Percentiles rank a stretch among this genome's conserved stretches.
phyloP scores from a whole-genome alignment of 345 rosid genomes.

The Ricinus communis region DNA sequence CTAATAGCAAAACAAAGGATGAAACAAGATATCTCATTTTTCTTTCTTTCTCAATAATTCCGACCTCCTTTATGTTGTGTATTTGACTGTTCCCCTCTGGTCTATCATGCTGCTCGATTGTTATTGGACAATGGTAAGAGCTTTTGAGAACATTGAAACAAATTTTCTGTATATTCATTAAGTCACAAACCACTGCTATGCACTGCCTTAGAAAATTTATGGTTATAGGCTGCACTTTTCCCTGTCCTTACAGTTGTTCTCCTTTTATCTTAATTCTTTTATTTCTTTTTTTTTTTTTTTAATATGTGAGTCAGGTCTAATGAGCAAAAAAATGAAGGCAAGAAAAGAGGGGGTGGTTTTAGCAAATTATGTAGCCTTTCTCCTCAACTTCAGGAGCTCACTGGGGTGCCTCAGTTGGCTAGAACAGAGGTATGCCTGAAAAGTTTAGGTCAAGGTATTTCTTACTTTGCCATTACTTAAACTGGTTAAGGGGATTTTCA shows the following conservation, averaged over 20 bases:
- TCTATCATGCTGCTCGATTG: neutral
- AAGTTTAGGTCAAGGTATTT: neutral
- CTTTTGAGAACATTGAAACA: neutral
- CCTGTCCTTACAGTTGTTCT: conserved; percentile 13
- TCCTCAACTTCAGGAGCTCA: conserved; percentile 42
- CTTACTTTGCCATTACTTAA: conserved; percentile 4
- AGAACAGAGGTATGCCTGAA: conserved; percentile 39
- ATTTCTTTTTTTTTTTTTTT: neutral
- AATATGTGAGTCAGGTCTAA: conserved; percentile 31
- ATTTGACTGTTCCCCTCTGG: neutral
- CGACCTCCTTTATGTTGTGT: neutral
- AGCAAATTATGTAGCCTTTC: conserved; percentile 45
- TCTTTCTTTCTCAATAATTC: neutral
- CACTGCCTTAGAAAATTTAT: conserved; percentile 5
- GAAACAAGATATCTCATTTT: neutral
- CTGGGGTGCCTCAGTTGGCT: conserved; percentile 37
- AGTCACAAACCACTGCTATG: neutral
- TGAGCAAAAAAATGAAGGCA: conserved; percentile 28
- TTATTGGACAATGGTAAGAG: neutral
- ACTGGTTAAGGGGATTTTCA: conserved; percentile 5
- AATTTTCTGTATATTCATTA: neutral
- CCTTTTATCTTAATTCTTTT: neutral
- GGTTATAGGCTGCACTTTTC: neutral
- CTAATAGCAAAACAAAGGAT: neutral
- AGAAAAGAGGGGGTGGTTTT: conserved; percentile 51